Evolutionary conservation across 140 eudicot genomes (phyloP).

Genomic region (Erigeron philadelphicus): DNA sequence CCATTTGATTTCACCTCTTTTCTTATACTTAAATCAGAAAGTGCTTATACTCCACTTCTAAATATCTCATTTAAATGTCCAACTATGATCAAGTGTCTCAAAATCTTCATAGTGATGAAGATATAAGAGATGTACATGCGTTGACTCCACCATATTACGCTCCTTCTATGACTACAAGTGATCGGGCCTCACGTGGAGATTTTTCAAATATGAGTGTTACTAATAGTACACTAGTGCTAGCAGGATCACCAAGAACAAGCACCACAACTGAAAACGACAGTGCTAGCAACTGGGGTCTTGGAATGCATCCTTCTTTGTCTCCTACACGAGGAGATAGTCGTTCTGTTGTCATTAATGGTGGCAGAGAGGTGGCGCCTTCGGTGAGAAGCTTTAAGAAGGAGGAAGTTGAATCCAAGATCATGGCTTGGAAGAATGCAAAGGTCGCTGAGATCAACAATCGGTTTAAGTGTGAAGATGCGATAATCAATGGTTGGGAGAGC

Average conservation of each 20-base stretch:
- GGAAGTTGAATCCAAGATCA: slow-evolving; percentile 80
- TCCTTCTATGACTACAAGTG: slow-evolving; percentile 32
- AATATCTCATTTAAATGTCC: slow-evolving; percentile 28
- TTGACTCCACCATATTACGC: slow-evolving; percentile 46
- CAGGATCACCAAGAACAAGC: slow-evolving; percentile 46
- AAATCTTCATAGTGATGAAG: slow-evolving; percentile 41
- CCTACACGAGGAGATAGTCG: slow-evolving; percentile 29
- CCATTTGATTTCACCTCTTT: slow-evolving; percentile 24
- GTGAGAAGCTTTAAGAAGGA: slow-evolving; percentile 59
- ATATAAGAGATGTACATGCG: slow-evolving; percentile 66
- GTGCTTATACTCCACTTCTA: slow-evolving; percentile 20
- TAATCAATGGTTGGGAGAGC: slow-evolving; percentile 71
- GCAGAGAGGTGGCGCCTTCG: slow-evolving; percentile 26
- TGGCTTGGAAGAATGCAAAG: slow-evolving; percentile 83
- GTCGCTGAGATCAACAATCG: slow-evolving; percentile 73
- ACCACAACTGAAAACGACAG: slow-evolving; percentile 32
- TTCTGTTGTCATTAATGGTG: slow-evolving; percentile 16
- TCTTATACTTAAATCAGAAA: slow-evolving; percentile 20
- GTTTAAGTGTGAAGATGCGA: slow-evolving; percentile 76
- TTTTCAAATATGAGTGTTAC: slow-evolving; percentile 40
- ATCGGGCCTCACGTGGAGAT: slow-evolving; percentile 41
- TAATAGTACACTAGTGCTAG: slow-evolving; percentile 65
- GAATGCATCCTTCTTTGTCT: slow-evolving; percentile 32
- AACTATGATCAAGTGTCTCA: slow-evolving; percentile 32
- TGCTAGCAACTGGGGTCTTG: slow-evolving; percentile 14